Percentiles rank a stretch among this genome's conserved stretches.
Conservation (phyloP, 1,139 yeast species). For the Hemisphaericaspora lyxosophila region DNA sequence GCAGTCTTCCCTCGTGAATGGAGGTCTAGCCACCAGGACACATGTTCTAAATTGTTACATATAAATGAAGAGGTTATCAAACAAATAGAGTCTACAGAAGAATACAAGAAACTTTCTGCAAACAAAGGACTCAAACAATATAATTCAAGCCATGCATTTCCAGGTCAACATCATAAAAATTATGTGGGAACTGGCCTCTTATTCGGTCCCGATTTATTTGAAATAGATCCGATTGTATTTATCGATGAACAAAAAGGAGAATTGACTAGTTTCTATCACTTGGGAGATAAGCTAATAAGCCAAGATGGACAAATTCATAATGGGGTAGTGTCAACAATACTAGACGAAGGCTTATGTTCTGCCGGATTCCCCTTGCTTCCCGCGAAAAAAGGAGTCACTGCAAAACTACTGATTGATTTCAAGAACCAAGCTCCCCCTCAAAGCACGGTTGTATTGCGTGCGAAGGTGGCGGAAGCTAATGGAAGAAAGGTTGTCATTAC, state of each 20-base stretch:
- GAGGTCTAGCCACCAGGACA: slow-evolving; percentile 27
- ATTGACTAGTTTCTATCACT: slow-evolving; percentile 61
- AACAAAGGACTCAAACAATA: slow-evolving; percentile 26
- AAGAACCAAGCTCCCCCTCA: slow-evolving; percentile 64
- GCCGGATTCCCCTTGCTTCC: slow-evolving; percentile 90
- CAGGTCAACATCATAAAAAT: slow-evolving; percentile 58
- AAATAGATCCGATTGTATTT: slow-evolving; percentile 66
- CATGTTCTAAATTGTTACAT: slow-evolving; percentile 21
- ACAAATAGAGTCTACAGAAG: slow-evolving; percentile 29
- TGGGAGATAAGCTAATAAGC: slow-evolving; percentile 67
- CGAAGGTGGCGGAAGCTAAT: slow-evolving; percentile 61
- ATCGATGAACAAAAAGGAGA: slow-evolving; percentile 46
- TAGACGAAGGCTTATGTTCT: slow-evolving; percentile 84
- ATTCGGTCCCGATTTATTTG: slow-evolving; percentile 60
- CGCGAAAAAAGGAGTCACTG: slow-evolving; percentile 87
- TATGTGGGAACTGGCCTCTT: slow-evolving; percentile 68
- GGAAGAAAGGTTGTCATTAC: slow-evolving; percentile 81
- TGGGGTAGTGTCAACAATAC: slow-evolving; percentile 76
- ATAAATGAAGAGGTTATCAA: slow-evolving; percentile 32
- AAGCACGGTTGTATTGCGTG: slow-evolving; percentile 64
- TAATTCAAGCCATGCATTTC: slow-evolving; percentile 48
- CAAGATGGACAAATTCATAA: slow-evolving; percentile 80
- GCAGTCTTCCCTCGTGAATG: slow-evolving; percentile 44
- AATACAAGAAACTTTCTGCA: slow-evolving; percentile 30
- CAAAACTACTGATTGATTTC: slow-evolving; percentile 67